Percentiles rank a stretch among this genome's conserved stretches.
phyloP scores from a whole-genome alignment of 1,284 basidiomycete species.

The Leccinum pachyderme region DNA sequence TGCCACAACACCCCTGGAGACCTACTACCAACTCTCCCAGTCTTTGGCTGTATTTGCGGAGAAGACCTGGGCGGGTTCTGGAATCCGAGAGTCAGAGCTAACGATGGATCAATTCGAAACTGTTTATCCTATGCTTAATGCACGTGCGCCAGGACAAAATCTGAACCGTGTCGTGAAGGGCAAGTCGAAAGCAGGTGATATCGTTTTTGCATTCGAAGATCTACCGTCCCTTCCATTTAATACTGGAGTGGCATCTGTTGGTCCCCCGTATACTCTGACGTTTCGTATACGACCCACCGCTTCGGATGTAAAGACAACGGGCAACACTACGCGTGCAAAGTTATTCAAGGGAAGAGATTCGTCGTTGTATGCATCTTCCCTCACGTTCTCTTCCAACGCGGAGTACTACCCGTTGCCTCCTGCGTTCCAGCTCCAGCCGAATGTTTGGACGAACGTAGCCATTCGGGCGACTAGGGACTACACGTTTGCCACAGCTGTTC shows the following conservation, averaged over 20 bases:
- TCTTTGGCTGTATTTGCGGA: constrained; percentile 37
- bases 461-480: constrained; percentile 39
- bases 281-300: constrained; percentile 33
- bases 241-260: constrained; percentile 39
- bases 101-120: constrained; percentile 32
- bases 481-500: constrained; percentile 35
- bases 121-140: constrained; percentile 32
- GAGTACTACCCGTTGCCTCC: constrained; percentile 37
- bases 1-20: constrained; percentile 39
- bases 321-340: constrained; percentile 4
- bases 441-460: constrained; percentile 34
- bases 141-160: constrained; percentile 37
- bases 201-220: constrained; percentile 26
- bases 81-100: constrained; percentile 29
- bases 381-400: constrained; percentile 40
- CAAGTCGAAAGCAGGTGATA: constrained; percentile 15
- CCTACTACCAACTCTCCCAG: constrained; percentile 36
- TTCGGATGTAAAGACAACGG: constrained; percentile 11
- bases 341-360: constrained; percentile 42
- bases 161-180: constrained; percentile 33
- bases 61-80: constrained; percentile 39
- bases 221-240: constrained; percentile 20
- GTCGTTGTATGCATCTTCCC: constrained; percentile 36
- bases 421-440: constrained; percentile 30
- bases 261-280: constrained; percentile 43